phyloP scores from a whole-genome alignment of 106 monocot genomes.

The Dendrobium officinale region DNA sequence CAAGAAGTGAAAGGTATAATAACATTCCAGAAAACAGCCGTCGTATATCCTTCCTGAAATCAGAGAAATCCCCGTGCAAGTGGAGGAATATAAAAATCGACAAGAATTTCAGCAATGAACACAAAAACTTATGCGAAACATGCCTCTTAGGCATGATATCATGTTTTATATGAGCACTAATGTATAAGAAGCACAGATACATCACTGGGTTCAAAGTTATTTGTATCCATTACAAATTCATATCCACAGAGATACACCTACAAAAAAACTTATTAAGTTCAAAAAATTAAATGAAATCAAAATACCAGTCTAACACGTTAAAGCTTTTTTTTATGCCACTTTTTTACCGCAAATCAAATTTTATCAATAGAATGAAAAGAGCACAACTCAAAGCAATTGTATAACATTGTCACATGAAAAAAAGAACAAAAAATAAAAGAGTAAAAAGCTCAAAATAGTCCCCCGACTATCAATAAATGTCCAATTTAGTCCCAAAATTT shows the following conservation, averaged over 20 bases:
- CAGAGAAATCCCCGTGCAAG: not conserved
- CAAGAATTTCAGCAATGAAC: constrained; percentile 7
- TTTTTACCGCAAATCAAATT: no score
- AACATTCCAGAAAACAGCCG: not conserved
- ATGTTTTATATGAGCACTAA: not conserved
- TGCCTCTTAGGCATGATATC: not conserved
- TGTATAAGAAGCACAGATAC: not conserved
- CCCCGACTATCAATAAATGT: no score
- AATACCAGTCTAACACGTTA: not conserved
- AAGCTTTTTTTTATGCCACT: no score
- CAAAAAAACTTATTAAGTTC: not conserved
- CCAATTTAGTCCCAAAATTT: no score
- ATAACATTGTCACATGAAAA: not conserved
- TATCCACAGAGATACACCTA: not conserved
- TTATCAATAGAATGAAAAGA: no score
- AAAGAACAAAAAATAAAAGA: not conserved
- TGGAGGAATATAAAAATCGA: not conserved
- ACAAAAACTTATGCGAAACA: not conserved
- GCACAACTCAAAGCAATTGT: no score
- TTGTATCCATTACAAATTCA: not conserved
- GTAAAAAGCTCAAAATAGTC: not conserved
- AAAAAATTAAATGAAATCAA: not conserved
- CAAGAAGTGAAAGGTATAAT: not conserved
- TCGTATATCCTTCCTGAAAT: not conserved
- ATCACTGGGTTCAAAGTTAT: not conserved